Evolutionary conservation across 2,329 filamentous ascomycete genomes (phyloP), one percentile per base, ranked within the genome.

Genomic region (Aspergillus sojae): DNA sequence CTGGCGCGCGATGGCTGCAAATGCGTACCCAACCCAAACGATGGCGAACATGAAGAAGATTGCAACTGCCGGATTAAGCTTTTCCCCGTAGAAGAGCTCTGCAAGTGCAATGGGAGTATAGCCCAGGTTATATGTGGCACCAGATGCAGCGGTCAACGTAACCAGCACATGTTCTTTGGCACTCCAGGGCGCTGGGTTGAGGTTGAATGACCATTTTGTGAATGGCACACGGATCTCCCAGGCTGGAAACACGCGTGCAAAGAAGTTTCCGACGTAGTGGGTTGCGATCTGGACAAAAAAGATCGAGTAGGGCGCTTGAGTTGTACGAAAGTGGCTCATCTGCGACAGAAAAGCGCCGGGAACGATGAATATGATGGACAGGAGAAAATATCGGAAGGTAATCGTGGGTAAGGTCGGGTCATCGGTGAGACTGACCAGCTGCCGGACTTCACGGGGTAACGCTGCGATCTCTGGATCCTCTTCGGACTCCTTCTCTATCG

Each of bases 1-100:
- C 63, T 87, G 83, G 3, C 85, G 79, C 7, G 85, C 85, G 57
- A 88, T 78, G 0, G 85, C 85, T 3, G 86, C 86, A 70, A 85
- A 87, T 0, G 83, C 83, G 66, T 88, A 88, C 12, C 86, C 86
- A 0, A 82, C 84, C 77, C 83, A 86, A 0, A 86, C 84, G 39
- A 86, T 86, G 0, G 82, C 78, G 77, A 82, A 81, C 85, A 88
- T 88, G 75, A 88, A 88, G 71, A 86, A 85, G 36, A 87, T 81
- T 1, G 82, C 83, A 7, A 86, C 83, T 0, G 80, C 84, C 0
- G 84, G 80, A 56, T 87, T 78, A 56, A 89, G 80, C 32, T 72
- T 77, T 54, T 82, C 77, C 48, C 81, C 80, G 70, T 87, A 88
- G 75, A 85, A 88, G 4, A 88, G 75, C 70, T 87, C 84, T 1